Evolutionary conservation across 495 filamentous ascomycete species (phyloP).

Genomic region (Xylaria longipes): DNA sequence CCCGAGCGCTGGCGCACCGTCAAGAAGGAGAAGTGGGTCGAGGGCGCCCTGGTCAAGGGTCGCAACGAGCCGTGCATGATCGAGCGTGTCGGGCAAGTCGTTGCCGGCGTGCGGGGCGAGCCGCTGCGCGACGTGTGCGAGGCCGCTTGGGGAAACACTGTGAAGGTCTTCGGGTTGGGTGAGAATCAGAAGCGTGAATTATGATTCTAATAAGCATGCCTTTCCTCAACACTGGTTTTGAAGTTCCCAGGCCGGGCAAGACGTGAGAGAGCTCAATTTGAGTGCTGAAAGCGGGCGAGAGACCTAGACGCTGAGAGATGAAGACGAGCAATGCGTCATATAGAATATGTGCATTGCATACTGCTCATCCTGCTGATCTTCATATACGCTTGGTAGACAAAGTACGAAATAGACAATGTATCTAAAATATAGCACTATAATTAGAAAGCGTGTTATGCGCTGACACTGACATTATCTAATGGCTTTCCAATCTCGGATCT

Average conservation of each 20-base stretch:
- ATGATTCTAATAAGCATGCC: neutral
- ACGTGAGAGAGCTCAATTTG: neutral
- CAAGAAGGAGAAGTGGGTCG: constrained; percentile 92
- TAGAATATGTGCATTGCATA: neutral
- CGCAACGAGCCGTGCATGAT: constrained; percentile 91
- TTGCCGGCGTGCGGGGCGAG: constrained; percentile 84
- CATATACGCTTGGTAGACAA: neutral
- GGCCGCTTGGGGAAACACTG: constrained; percentile 84
- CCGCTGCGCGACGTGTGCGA: constrained; percentile 81
- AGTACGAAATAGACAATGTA: neutral
- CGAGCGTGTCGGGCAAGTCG: constrained; percentile 79
- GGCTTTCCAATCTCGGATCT: neutral
- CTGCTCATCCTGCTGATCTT: neutral
- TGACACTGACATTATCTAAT: neutral
- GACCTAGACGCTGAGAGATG: too few relatives aligned
- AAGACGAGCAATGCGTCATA: neutral
- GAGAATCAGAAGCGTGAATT: constrained; percentile 34
- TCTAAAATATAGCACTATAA: neutral
- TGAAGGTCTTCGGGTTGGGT: constrained; percentile 78
- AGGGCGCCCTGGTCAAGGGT: constrained; percentile 85
- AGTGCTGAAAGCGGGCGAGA: neutral
- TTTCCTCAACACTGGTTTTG: neutral
- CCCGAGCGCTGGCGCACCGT: constrained; percentile 61
- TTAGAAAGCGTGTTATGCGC: neutral
- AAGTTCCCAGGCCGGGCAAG: neutral